Base-by-base conservation (phyloP, 805 yeast species). In the Lachancea meyersii region DNA sequence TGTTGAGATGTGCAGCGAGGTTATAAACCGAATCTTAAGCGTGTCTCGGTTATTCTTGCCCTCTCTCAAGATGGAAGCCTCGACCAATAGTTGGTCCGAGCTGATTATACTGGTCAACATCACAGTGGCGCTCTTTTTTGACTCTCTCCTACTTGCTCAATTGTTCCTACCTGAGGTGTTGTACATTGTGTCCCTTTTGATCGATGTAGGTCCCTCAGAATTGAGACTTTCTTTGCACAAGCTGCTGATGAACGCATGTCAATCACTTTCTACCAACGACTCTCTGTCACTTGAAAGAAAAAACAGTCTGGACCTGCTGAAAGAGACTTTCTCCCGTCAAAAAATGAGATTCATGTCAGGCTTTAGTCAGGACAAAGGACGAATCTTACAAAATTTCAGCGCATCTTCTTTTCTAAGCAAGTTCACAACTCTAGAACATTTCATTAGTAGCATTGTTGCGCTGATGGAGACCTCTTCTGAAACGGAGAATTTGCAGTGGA, bases 311-410 rank as follows among this genome's bases (percentile, higher is more conserved):
- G 71, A 72, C 39, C 64, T 67, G 1, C 70, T 80, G 2, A 72
- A 65, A 16, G 55, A 48, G 5, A 57, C 55, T 10, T 64, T 70
- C 37, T 64, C 70, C 39, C 77, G 82, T n/a, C 85, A 81, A 38
- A 69, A 86, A 52, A 77, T 79, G 13, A 78, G 76, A 49, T 72
- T 82, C 70, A 64, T 84, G 44, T 82, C 82, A 63, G 91, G 91
- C 0, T 67, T 82, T 48, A 79, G 78, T 5, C 75, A 84, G 55
- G 76, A 73, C 24, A 71, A 64, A 22, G 63, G 71, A 17, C 64
- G 70, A 27, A 51, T 61, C 13, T 50, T 63, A 35, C 54, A 56
- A 24, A 55, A 57, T 20, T 56, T 65, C 11, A 70, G 61, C 39
- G 53, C 65, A 1, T 57, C 68, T 3, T 65, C 68, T 17, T 65